Conservation (phyloP, 2,329 filamentous ascomycete species). For the Rosellinia necatrix region DNA sequence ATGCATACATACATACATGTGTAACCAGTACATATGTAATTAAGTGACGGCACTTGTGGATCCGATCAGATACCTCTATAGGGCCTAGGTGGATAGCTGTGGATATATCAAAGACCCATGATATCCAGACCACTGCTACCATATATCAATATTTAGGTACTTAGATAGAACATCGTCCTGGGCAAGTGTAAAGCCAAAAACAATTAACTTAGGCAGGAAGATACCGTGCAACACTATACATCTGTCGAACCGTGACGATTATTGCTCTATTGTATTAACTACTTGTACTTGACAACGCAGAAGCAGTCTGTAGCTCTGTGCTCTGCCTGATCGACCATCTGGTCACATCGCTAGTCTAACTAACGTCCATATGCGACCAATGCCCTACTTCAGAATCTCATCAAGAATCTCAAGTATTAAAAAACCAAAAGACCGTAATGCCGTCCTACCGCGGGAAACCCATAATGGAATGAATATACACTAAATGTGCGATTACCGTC, state of each 20-base stretch:
- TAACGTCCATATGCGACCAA: conserved; percentile 32
- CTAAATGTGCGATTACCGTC: conserved; percentile 28
- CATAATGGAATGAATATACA: conserved; percentile 39
- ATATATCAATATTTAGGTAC: no score
- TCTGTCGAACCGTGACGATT: conserved; percentile 24
- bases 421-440: conserved; percentile 34
- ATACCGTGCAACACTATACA: no score
- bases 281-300: conserved; percentile 32
- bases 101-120: no score
- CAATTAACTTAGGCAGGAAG: no score
- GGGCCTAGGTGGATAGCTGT: no score
- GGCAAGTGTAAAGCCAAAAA: no score
- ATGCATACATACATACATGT: no score
- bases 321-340: conserved; percentile 22
- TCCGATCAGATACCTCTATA: not conserved
- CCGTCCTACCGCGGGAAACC: conserved; percentile 36
- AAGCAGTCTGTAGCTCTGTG: conserved; percentile 32
- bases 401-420: conserved; percentile 40
- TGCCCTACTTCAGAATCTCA: conserved; percentile 30
- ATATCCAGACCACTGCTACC: no score
- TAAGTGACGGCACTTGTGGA: conserved; percentile 22
- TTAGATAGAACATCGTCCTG: no score
- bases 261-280: conserved; percentile 39
- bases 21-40: no score
- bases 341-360: conserved; percentile 23